Evolutionary conservation across 805 yeast species (phyloP), one percentile per base, ranked within the genome.

Genomic region (Cyberlindnera saturnus): DNA sequence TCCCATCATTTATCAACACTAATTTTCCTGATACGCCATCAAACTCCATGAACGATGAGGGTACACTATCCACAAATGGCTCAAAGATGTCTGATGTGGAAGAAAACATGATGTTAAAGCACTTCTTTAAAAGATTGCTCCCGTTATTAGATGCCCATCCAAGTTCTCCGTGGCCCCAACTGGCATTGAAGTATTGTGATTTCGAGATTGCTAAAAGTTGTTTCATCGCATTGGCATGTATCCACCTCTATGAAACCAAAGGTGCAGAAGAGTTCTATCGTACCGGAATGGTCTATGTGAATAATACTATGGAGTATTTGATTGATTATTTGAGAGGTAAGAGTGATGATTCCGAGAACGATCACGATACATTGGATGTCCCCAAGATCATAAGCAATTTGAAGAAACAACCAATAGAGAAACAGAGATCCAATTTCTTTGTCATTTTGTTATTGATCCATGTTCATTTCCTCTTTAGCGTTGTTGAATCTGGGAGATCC

Each of bases 131-230:
- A 49, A 71, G 74, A 45, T 61, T 77, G 32, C 57, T 77, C 6
- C 80, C 78, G 1, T 52, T 77, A 34, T 56, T 77, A 30, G 82
- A 77, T 59, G 79, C 80, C 0, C 81, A 77, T 52, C 82, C 82
- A 0, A 72, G 73, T 34, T 65, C 79, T 1, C 82, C 82, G 3
- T 75, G 81, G 81, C 82, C 82, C 0, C 77, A 75, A 45, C 56
- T 77, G 44, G 79, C 80, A 35, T 61, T 77, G 46, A 69, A 71
- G 40, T 77, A 77, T 52, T 77, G 82, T 50, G 79, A 77, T 51
- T 69, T 74, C 48, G 78, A 76, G 49, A 69, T 77, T 37, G 81
- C 82, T 1, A 64, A 78, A 42, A 72, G 79, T 47, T 77, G 82
- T 47, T 77, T 77, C 49, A 68, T 77, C 17, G 75, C 81, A 3